Base-by-base conservation (phyloP, 305 asterid genomes). In the Striga hermonthica region DNA sequence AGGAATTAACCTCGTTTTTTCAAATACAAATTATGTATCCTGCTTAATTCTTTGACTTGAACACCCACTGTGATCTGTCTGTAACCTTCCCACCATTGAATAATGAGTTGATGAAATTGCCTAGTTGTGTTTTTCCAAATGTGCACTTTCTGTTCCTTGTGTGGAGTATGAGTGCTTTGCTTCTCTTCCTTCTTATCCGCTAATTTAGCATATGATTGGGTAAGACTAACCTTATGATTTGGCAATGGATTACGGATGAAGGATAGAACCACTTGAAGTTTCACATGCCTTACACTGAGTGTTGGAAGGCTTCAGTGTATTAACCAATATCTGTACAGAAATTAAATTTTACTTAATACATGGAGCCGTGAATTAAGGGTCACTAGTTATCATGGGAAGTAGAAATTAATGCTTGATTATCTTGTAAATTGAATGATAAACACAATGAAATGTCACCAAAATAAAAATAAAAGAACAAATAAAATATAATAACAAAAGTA, bases 121-220 rank as follows among this genome's bases (percentile, higher is more conserved):
- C 40, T 22, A 15, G 15, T 60, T 16, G 16, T 10, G 54, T 12
- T 31, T 36, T 36, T 48, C 37, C 12, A 37, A 4, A 36, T 49
- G 36, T 36, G 9, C 48, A 6, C 59, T 49, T 14, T 15, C 36
- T 63, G 44, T 36, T 13, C 58, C 10, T 48, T 36, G 49, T 15
- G 14, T 48, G 13, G 59, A 37, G 47, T 9, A 60, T 44, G 50
- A 16, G 65, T 9, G 28, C 5, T 7, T 62, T 28, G 63, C 56
- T 10, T 62, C 10, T 11, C 40, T 3, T 50, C 60, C 38, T 31
- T 37, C 49, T 35, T 35, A 44, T 40, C 67, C 63, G 7, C 52
- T 62, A 31, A 11, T 56, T 7, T 62, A 22, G 10, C 9, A 61
- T 53, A 45, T 41, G 38, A 11, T 41, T n/a, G 31, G 7, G 5